A percentile compares a stretch with the other conserved stretches of the same genome.
Conservation (phyloP, 2,329 filamentous ascomycete genomes). For the Penicillium griseofulvum region DNA sequence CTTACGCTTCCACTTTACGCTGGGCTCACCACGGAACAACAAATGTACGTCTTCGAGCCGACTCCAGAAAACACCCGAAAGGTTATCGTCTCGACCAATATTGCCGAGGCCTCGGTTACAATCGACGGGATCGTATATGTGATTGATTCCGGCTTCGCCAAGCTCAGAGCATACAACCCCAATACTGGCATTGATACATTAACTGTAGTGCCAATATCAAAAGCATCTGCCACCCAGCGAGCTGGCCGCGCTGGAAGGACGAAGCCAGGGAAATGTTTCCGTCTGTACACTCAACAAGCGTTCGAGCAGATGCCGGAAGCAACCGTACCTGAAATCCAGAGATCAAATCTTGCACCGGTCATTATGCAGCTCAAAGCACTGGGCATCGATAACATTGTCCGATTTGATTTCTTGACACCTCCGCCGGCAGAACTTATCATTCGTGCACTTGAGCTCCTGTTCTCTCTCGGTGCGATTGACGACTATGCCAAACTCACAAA, state of each 20-base stretch:
- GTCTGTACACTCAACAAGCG: slow-evolving; percentile 78
- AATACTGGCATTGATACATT: slow-evolving; percentile 82
- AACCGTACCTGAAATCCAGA: slow-evolving; percentile 85
- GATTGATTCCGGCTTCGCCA: slow-evolving; percentile 86
- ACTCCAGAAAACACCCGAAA: slow-evolving; percentile 79
- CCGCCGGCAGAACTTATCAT: slow-evolving; percentile 82
- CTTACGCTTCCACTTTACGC: slow-evolving; percentile 81
- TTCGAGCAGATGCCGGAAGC: slow-evolving; percentile 66
- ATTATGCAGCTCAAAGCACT: slow-evolving; percentile 91
- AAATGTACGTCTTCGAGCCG: slow-evolving; percentile 91
- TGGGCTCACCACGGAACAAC: slow-evolving; percentile 82
- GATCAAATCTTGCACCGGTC: slow-evolving; percentile 83
- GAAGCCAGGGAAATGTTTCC: slow-evolving; percentile 87
- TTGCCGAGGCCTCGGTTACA: slow-evolving; percentile 92
- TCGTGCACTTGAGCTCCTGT: slow-evolving; percentile 83
- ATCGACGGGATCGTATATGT: slow-evolving; percentile 91
- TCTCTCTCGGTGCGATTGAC: slow-evolving; percentile 80
- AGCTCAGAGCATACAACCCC: slow-evolving; percentile 82
- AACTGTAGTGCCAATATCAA: slow-evolving; percentile 77
- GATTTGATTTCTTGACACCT: slow-evolving; percentile 83
- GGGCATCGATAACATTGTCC: slow-evolving; percentile 88
- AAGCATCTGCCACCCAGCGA: slow-evolving; percentile 88
- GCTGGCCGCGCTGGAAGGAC: slow-evolving; percentile 88
- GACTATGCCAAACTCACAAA: slow-evolving; percentile 86
- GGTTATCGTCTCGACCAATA: slow-evolving; percentile 91